Base-by-base conservation (phyloP, 2,329 filamentous ascomycete genomes). In the Ramularia endophylla region DNA sequence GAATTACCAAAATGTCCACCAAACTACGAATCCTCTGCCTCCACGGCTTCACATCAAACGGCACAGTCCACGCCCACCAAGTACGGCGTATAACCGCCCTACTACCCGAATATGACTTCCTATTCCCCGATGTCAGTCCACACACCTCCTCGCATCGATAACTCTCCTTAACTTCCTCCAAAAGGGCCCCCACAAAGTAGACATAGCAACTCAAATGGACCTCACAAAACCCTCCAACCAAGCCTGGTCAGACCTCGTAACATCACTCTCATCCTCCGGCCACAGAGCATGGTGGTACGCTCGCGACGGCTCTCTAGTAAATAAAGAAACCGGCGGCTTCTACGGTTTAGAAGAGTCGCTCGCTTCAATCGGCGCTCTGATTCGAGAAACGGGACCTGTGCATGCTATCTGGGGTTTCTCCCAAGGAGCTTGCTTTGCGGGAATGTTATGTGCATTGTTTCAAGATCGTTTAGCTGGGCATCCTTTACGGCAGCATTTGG, bases 221-320 rank as follows among this genome's bases (percentile, higher is more conserved):
- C 33, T 48, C 40, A 28, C 43, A 15, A 48, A 39, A 30, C 45
- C 48, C 12, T 30, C 34, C 2, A 50, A 50, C 16, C 43, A 46
- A 38, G 38, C 35, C 11, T 52, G 50, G 50, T 41, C 48, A 12
- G 50, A 52, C 9, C 20, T 52, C 8, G 50, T 52, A 7, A 36
- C 40, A 16, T 29, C 15, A 1, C 35, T 46, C 2, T 42, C 36
- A 0, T 36, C 38, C 9, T 44, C 38, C 5, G 50, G 50, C 1
- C 50, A 52, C 44, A 44, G 50, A 4, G 47, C 50, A 5, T 52
- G 47, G 50, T 52, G 50, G 50, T 52, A 44, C 19, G 47, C 50
- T 4, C 36, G 43, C 5, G 50, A 52, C 13, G 41, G 40, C 3
- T 32, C 47, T 9, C 47, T 45, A 35, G 38, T 43, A 6, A 47